Conservation (phyloP, 495 filamentous ascomycete genomes). For the Usnea hakonensis region DNA sequence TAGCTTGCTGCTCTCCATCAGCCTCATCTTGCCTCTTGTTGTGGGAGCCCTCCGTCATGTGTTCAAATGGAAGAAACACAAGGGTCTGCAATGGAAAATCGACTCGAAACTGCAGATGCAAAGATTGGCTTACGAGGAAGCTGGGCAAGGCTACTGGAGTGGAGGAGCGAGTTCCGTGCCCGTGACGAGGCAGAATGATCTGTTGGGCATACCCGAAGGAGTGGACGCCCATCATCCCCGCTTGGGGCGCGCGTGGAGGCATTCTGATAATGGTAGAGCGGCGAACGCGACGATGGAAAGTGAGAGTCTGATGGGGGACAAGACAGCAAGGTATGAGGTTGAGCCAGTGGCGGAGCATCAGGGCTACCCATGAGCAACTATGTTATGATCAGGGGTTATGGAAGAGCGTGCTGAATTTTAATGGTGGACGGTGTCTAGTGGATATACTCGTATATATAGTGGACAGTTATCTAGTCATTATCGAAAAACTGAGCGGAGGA, state of each 20-base stretch:
- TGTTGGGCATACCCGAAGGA: conserved; percentile 6
- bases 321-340: background rate
- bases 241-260: background rate
- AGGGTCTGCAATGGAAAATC: conserved; percentile 22
- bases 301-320: conserved; percentile 1
- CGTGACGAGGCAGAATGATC: conserved; percentile 11
- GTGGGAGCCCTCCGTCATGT: conserved; percentile 13
- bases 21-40: conserved; percentile 16
- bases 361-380: background rate
- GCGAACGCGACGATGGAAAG: background rate
- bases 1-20: conserved; percentile 23
- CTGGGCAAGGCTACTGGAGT: conserved; percentile 26
- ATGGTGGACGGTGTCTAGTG: too few species aligned
- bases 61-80: conserved; percentile 16
- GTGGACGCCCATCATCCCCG: background rate
- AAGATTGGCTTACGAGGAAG: conserved; percentile 25
- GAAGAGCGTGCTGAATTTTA: too few species aligned
- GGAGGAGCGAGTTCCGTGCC: conserved; percentile 17
- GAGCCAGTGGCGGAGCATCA: background rate
- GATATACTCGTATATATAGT: too few species aligned
- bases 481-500: too few species aligned
- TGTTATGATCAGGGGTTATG: too few species aligned
- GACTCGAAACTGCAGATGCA: conserved; percentile 28
- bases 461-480: too few species aligned
- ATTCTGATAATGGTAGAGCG: background rate